A percentile compares a stretch with the other conserved stretches of the same genome.
Evolutionary conservation across 2,329 filamentous ascomycete genomes (phyloP).

Genomic region (Penicillium griseofulvum): DNA sequence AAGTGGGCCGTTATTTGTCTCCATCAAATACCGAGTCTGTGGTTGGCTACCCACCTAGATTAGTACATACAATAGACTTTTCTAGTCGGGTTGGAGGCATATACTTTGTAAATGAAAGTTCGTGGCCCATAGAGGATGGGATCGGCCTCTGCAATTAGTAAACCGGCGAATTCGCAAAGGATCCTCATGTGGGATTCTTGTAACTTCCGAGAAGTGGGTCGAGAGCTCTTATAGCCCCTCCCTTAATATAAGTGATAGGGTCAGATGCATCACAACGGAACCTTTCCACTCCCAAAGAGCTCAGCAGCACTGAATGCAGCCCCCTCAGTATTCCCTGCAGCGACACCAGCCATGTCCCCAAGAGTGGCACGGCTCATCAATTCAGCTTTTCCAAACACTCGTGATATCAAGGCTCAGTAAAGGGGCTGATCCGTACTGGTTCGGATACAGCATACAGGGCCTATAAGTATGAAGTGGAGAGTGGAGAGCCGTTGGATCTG

Average conservation of each 20-base stretch:
- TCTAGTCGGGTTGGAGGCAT: not conserved
- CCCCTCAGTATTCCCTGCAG: no score
- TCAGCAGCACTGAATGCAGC: no score
- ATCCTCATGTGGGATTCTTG: constrained; percentile 33
- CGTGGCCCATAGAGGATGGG: constrained; percentile 10
- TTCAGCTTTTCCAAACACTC: no score
- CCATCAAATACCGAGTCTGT: not conserved
- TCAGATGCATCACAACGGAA: constrained; percentile 28
- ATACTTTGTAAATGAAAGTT: not conserved
- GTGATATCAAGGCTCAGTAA: no score
- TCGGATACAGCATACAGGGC: no score
- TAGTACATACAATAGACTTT: not conserved
- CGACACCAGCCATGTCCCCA: no score
- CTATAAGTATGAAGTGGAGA: no score
- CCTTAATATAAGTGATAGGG: constrained; percentile 35
- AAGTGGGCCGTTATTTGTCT: constrained; percentile 4
- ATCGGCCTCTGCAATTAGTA: constrained; percentile 11
- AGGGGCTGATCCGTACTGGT: no score
- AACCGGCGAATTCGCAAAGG: not conserved
- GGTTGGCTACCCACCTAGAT: not conserved
- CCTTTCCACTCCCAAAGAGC: constrained; percentile 24
- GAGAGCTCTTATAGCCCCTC: constrained; percentile 28
- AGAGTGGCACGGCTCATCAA: no score
- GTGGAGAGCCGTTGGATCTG: no score
- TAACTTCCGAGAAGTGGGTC: constrained; percentile 37